These are phyloP conservation scores for Abortiporus biennis DNA, from an alignment of 1,284 basidiomycete genomes.

Conservation along the genomic window DNA sequence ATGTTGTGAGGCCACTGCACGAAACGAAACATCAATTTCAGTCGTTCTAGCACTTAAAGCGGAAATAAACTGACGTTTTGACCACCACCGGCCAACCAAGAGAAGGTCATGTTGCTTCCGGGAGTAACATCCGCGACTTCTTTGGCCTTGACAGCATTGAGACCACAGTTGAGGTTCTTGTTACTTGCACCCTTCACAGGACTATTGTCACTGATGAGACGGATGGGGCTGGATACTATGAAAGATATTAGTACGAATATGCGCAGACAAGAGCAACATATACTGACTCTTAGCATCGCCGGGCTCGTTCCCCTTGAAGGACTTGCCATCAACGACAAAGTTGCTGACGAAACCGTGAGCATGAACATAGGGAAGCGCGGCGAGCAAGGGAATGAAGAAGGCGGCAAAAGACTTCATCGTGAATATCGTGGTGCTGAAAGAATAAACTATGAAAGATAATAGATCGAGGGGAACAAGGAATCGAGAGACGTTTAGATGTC, in stretches of 20 bases:
- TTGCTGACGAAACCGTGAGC: constrained; percentile 56
- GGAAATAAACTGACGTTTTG: constrained; percentile 15
- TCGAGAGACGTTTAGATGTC: too few species aligned
- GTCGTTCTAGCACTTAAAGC: too few species aligned
- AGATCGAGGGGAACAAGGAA: not conserved
- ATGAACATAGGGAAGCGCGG: constrained; percentile 26
- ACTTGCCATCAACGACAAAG: constrained; percentile 49
- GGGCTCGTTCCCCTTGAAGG: constrained; percentile 49
- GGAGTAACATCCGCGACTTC: constrained; percentile 32
- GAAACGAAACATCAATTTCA: too few species aligned
- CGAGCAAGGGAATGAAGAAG: constrained; percentile 15
- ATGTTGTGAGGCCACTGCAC: constrained; percentile 40
- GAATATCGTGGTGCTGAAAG: not conserved
- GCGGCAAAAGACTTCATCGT: constrained; percentile 14
- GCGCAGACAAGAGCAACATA: constrained; percentile 28
- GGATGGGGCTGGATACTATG: constrained; percentile 17
- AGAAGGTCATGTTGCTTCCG: constrained; percentile 38
- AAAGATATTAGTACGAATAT: constrained; percentile 30
- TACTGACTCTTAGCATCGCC: constrained; percentile 23
- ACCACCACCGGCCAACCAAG: constrained; percentile 48
- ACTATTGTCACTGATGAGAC: constrained; percentile 22
- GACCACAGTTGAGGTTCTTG: constrained; percentile 35
- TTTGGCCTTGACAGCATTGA: constrained; percentile 30
- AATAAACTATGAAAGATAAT: not conserved
- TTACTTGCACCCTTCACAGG: constrained; percentile 38